Evolutionary conservation across 805 yeast genomes (phyloP), one percentile per base, ranked within the genome.

Genomic region (Wickerhamiella vanderwaltii): DNA sequence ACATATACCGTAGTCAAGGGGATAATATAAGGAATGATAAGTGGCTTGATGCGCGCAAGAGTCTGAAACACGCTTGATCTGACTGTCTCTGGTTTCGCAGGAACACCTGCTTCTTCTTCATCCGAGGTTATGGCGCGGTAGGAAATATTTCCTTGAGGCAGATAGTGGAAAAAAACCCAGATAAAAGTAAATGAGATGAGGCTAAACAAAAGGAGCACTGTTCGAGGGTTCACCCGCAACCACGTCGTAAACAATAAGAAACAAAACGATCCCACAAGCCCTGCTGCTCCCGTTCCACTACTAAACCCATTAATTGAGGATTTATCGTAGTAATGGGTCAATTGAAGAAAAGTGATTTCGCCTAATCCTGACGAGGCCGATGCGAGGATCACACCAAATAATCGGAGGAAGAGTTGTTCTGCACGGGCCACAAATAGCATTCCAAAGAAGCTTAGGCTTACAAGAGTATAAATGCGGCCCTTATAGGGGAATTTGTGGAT

Each of bases 271-370:
- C 97, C 98, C 15, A 73, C 69, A 4, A 88, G 58, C 0, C 98
- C 98, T 1, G 98, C 97, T 15, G 85, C 94, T 3, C 98, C 97
- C 0, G 97, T 88, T 1, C 98, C 98, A 6, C 86, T 73, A 16
- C 94, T 81, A 75, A 93, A 88, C 0, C 94, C 96, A 38, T 78
- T 75, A 35, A 88, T 64, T 3, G 93, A 66, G n/a, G 56, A 50
- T 13, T 67, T 66, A 15, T 66, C 69, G 57, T 75, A 85, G 51
- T 66, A 79, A 55, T 87, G 95, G 1, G 95, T 84, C 58, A 88
- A 62, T 57, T 83, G 94, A 32, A 88, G 61, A 50, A 88, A 88
- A 0, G 95, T 83, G 5, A 82, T 65, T 56, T 88, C 98, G 0
- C 98, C 98, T 18, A 87, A 61, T 0, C 97, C 97, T 0, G 94